phyloP scores from a whole-genome alignment of 139 green algal species.

The Mesotaenium endlicherianum region DNA sequence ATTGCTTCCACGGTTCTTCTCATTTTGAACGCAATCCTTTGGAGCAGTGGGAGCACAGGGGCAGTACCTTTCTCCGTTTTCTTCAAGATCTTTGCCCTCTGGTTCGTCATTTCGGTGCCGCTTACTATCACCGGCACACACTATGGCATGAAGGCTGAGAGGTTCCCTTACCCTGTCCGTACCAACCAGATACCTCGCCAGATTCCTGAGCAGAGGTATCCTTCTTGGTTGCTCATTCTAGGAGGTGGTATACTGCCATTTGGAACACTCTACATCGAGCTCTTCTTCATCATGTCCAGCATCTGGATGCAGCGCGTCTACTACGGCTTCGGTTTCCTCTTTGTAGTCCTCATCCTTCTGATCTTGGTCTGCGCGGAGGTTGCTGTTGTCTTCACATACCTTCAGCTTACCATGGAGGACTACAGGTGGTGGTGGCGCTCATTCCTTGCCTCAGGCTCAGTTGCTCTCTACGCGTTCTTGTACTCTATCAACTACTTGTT shows the following conservation, averaged over 20 bases:
- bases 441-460: constrained; percentile 36
- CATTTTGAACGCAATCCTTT: constrained; percentile 79
- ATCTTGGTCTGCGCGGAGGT: constrained; percentile 47
- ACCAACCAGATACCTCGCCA: constrained; percentile 97
- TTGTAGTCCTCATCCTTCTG: constrained; percentile 68
- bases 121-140: constrained; percentile 61
- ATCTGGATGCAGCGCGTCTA: constrained; percentile 85
- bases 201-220: constrained; percentile 75
- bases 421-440: constrained; percentile 54
- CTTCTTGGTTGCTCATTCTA: constrained; percentile 74
- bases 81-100: constrained; percentile 83
- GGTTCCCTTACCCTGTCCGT: constrained; percentile 72
- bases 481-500: constrained; percentile 52
- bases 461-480: constrained; percentile 47
- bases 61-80: constrained; percentile 84
- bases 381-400: constrained; percentile 42
- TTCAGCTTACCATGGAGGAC: constrained; percentile 52
- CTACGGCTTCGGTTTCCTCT: constrained; percentile 90
- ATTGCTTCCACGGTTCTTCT: constrained; percentile 75
- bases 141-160: constrained; percentile 50
- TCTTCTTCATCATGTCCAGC: constrained; percentile 93
- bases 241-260: constrained; percentile 88
- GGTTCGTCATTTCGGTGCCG: constrained; percentile 85
- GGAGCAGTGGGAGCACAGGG: constrained; percentile 72
- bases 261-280: constrained; percentile 93